Evolutionary conservation across 108 stramenopile species (phyloP).

Genomic region (Skeletonema marinoi): DNA sequence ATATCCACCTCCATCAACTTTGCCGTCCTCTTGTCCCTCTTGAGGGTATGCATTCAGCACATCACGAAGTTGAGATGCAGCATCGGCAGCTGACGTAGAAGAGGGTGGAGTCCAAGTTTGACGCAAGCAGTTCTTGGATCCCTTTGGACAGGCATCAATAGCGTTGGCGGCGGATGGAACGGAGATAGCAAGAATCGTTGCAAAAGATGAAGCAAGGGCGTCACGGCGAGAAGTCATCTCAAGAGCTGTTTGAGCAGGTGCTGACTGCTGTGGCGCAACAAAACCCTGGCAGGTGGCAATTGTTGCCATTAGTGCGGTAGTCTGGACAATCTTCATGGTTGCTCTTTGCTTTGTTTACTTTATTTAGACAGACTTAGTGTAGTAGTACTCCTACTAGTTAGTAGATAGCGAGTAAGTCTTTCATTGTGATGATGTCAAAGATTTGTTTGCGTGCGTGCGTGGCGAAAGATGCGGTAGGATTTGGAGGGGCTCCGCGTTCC

Average conservation of each 20-base stretch:
- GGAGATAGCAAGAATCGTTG: not conserved
- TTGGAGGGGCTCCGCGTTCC: too few species aligned
- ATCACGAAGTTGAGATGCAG: constrained; percentile 46
- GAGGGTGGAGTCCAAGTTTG: constrained; percentile 78
- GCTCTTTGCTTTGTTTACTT: not conserved
- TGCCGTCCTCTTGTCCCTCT: constrained; percentile 62
- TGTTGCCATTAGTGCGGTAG: not conserved
- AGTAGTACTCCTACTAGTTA: too few species aligned
- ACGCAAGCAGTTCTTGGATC: constrained; percentile 77
- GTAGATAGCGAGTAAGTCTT: too few species aligned
- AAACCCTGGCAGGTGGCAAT: not conserved
- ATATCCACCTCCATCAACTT: constrained; percentile 78
- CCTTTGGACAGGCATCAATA: constrained; percentile 64
- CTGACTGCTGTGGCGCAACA: not conserved
- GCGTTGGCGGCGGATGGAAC: constrained; percentile 51
- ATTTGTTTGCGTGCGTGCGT: too few species aligned
- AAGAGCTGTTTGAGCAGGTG: not conserved
- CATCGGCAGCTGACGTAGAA: constrained; percentile 50
- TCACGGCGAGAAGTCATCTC: not conserved
- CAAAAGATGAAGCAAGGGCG: not conserved
- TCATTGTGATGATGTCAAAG: too few species aligned
- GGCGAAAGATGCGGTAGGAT: too few species aligned
- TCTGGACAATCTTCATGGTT: not conserved
- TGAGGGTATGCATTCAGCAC: constrained; percentile 67
- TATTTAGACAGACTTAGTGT: too few species aligned